These are phyloP conservation scores for Firmiana major DNA, from an alignment of 345 rosid species.

Conservation along the genomic window DNA sequence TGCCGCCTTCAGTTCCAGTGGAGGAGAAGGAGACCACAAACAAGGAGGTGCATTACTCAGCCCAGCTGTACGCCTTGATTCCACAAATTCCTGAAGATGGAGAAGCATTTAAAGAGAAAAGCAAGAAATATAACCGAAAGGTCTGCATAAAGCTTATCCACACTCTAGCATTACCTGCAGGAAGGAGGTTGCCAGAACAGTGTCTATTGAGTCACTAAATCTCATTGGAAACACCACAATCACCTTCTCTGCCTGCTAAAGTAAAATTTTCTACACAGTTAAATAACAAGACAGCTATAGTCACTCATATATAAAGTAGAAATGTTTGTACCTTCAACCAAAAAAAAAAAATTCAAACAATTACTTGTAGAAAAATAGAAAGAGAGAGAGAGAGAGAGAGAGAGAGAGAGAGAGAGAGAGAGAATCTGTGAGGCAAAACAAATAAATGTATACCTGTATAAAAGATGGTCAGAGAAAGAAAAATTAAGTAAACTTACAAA, in stretches of 20 bases:
- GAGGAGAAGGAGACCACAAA: slow-evolving; percentile 75
- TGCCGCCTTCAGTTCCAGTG: slow-evolving; percentile 63
- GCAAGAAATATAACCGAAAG: slow-evolving; percentile 10
- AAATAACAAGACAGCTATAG: background rate
- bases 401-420: background rate
- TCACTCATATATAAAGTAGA: background rate
- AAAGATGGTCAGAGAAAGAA: background rate
- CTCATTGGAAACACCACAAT: slow-evolving; percentile 91
- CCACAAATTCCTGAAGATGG: slow-evolving; percentile 74
- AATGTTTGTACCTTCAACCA: background rate
- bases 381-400: background rate
- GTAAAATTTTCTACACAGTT: background rate
- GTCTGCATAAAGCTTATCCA: background rate
- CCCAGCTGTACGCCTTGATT: slow-evolving; percentile 78
- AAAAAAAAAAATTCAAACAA: background rate
- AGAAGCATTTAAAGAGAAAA: slow-evolving; percentile 4
- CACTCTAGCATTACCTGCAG: slow-evolving; percentile 54
- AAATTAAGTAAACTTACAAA: background rate
- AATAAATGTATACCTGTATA: background rate
- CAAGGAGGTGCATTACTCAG: slow-evolving; percentile 85
- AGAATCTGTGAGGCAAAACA: background rate
- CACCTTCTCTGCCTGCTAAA: slow-evolving; percentile 75
- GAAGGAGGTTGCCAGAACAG: slow-evolving; percentile 81
- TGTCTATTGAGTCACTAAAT: slow-evolving; percentile 81
- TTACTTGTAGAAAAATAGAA: background rate